Conservation (phyloP, 768 basidiomycete genomes). For the Macrolepiota fuliginosa region DNA sequence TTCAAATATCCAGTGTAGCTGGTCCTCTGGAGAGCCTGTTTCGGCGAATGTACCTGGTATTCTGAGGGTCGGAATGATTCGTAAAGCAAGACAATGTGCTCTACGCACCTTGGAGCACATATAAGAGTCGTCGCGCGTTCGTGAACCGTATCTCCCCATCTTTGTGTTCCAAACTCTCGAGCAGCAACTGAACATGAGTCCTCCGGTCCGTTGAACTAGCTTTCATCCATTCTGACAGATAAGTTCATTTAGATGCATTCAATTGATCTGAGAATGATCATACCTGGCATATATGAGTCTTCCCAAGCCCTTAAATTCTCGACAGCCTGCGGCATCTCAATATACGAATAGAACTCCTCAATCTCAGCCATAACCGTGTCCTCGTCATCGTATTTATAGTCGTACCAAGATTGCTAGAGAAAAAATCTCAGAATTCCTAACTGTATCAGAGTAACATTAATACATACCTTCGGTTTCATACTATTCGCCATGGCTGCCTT, state of each 20-base stretch:
- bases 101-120: conserved; percentile 82
- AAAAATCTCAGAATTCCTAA: background rate
- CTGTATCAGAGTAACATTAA: background rate
- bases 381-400: conserved; percentile 95
- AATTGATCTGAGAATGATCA: background rate
- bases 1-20: conserved; percentile 93
- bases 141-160: conserved; percentile 83
- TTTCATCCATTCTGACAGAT: conserved; percentile 69
- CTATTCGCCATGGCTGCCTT: conserved; percentile 67
- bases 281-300: conserved; percentile 77
- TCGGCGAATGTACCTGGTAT: conserved; percentile 82
- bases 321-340: conserved; percentile 88
- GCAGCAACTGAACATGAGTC: conserved; percentile 72
- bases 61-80: background rate
- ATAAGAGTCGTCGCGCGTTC: conserved; percentile 84
- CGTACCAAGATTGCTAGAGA: conserved; percentile 80
- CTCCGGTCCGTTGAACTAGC: conserved; percentile 59
- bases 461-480: conserved; percentile 72
- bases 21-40: conserved; percentile 88
- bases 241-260: background rate
- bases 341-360: conserved; percentile 97
- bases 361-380: conserved; percentile 95
- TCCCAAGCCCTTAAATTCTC: conserved; percentile 89
- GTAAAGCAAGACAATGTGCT: background rate
- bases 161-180: conserved; percentile 86